Evolutionary conservation across 164 flowering plant genomes (phyloP).

Genomic region (Vitis rotundifolia): DNA sequence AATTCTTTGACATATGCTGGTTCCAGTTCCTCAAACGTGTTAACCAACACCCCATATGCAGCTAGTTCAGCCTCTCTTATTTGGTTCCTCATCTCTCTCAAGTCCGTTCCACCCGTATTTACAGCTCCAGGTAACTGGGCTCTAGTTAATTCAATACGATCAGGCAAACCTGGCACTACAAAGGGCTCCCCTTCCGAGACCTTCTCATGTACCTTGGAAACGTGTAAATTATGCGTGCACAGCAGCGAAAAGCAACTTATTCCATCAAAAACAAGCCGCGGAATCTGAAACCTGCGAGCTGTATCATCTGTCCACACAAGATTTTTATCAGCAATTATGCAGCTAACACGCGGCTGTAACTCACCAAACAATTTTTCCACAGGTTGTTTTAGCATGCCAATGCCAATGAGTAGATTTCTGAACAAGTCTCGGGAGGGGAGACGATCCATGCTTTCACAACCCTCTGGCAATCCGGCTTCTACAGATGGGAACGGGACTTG

Average conservation of each 20-base stretch:
- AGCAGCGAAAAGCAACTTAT: constrained; percentile 30
- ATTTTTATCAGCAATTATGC: constrained; percentile 18
- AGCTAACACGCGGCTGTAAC: constrained; percentile 5
- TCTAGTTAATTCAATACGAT: constrained; percentile 28
- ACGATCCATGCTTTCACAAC: constrained; percentile 10
- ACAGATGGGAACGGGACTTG: neutral
- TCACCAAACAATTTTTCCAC: constrained; percentile 1
- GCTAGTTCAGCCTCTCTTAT: constrained; percentile 1
- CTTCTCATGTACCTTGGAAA: constrained; percentile 17
- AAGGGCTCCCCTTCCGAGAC: constrained; percentile 31
- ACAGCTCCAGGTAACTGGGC: constrained; percentile 28
- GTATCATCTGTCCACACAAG: constrained; percentile 20
- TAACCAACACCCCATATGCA: constrained; percentile 19
- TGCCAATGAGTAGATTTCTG: neutral
- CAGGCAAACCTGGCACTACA: constrained; percentile 38
- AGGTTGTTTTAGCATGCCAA: constrained; percentile 6
- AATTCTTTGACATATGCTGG: constrained; percentile 10
- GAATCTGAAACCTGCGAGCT: constrained; percentile 39
- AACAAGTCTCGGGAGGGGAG: neutral
- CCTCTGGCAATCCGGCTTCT: constrained; percentile 22
- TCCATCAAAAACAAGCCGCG: constrained; percentile 45
- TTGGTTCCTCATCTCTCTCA: neutral
- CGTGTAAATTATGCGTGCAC: constrained; percentile 14
- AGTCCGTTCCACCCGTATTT: neutral
- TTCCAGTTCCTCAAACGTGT: constrained; percentile 29